phyloP scores from a whole-genome alignment of 495 filamentous ascomycete genomes.

The Tuber microsphaerosporum region DNA sequence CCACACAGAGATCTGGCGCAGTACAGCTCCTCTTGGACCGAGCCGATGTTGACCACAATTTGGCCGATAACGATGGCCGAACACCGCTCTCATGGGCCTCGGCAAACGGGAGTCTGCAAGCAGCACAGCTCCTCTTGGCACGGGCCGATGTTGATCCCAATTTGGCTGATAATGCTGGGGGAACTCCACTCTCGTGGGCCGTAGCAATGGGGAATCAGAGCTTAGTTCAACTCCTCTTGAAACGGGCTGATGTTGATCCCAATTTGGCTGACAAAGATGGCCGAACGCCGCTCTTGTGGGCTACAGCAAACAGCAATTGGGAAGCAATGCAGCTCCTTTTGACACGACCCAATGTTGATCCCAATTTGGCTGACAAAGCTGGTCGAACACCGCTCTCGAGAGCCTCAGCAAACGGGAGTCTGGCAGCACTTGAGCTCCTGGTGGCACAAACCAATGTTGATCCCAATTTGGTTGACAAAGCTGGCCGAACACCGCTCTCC shows the following conservation, averaged over 20 bases:
- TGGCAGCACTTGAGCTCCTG: constrained; percentile 1
- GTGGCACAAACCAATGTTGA: constrained; percentile 13
- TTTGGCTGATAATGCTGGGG: constrained; percentile 11
- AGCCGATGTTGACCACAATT: constrained; percentile 13
- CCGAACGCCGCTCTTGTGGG: constrained; percentile 25
- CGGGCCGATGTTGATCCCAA: constrained; percentile 19
- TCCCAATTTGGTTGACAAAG: not conserved
- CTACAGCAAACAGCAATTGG: constrained; percentile 24
- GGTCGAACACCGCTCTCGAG: constrained; percentile 26
- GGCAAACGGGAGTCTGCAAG: constrained; percentile 18
- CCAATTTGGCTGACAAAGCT: constrained; percentile 15
- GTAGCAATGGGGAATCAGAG: not conserved
- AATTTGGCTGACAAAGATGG: constrained; percentile 20
- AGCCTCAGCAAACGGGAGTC: constrained; percentile 13
- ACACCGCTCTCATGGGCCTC: constrained; percentile 32
- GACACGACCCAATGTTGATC: constrained; percentile 16
- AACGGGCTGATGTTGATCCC: constrained; percentile 10
- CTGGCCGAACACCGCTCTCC: constrained; percentile 13
- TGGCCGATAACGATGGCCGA: constrained; percentile 19
- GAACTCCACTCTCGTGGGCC: constrained; percentile 27
- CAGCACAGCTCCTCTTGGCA: constrained; percentile 35
- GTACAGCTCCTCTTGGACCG: constrained; percentile 36
- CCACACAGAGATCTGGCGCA: not conserved
- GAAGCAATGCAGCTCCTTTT: constrained; percentile 35
- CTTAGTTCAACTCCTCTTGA: constrained; percentile 29